Evolutionary conservation across 805 yeast species (phyloP), one percentile per base, ranked within the genome.

Genomic region (Candida qinlingensis): DNA sequence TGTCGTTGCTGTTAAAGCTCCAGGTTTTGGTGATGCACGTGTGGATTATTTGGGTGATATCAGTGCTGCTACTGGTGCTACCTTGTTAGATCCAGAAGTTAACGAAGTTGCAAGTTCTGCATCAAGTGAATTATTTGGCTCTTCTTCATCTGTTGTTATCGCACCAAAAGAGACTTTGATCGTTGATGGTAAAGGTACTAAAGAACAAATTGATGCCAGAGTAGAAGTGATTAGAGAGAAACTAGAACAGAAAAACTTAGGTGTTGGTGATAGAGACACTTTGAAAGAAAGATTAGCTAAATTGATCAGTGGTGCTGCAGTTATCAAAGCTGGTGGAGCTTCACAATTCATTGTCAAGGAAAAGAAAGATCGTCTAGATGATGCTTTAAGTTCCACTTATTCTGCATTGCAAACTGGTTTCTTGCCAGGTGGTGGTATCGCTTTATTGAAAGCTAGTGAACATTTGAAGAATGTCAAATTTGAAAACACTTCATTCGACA

Each of bases 381-480:
- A 94, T 75, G 98, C 99, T 29, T 79, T 94, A 67, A 92, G 94
- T 67, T 97, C 99, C 48, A 94, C 98, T 46, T 89, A 98, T 73
- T 97, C 99, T 50, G 99, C 99, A 57, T 96, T 94, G 55, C 92
- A 92, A 73, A 96, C 89, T 73, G 99, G 99, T 74, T 90, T 94
- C 66, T 79, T 94, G 58, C 99, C 99, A 66, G 99, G 99, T 75
- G 99, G 99, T 70, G 99, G 99, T 74, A 89, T 97, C 58, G 99
- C 99, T 50, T 79, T 94, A 65, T 79, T 89, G 64, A 94, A 94
- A 80, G 97, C 98, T 45, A 80, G 95, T 46, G 77, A 81, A 60
- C 69, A 83, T 54, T 78, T 94, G 62, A 89, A 81, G 55, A 74
- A 69, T 26, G 82, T 87, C 54, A 76, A 81, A 69, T 79, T 87